phyloP scores from a whole-genome alignment of 106 monocot species.

The Apostasia ramifera region DNA sequence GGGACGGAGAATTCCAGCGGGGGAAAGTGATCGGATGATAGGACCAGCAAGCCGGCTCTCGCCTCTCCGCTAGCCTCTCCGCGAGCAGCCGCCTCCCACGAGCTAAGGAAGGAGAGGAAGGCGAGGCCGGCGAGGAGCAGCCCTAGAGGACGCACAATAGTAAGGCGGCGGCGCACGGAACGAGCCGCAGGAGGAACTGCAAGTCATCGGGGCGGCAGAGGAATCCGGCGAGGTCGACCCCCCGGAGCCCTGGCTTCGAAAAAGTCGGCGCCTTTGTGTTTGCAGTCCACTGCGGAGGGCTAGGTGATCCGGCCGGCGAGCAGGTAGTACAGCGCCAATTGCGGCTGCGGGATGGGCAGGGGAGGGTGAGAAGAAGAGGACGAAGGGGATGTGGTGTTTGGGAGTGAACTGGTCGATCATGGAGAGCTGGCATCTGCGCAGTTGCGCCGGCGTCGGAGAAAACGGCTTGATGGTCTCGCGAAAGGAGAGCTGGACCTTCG shows the following conservation, averaged over 20 bases:
- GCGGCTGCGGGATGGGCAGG: not conserved
- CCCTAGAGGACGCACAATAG: not conserved
- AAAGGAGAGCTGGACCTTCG: constrained; percentile 2
- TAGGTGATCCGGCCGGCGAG: not conserved
- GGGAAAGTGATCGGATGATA: not conserved
- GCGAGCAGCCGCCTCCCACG: not conserved
- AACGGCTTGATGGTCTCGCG: constrained; percentile 17
- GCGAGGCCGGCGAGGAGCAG: constrained; percentile 4
- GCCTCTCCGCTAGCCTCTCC: too few relatives aligned
- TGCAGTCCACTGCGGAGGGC: not conserved
- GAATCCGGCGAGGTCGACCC: not conserved
- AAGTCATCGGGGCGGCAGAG: not conserved
- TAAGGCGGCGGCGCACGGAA: too few relatives aligned
- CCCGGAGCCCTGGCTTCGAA: not conserved
- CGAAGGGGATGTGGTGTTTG: not conserved
- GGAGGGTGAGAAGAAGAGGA: constrained; percentile 5
- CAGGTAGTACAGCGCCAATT: not conserved
- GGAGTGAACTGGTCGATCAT: constrained; percentile 9
- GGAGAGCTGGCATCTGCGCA: not conserved
- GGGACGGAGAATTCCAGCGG: not conserved
- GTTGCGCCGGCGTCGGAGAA: constrained; percentile 14
- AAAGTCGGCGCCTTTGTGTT: constrained; percentile 6
- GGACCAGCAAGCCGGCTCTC: not conserved
- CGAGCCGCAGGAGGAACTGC: not conserved
- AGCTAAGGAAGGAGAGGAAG: not conserved